A percentile compares a stretch with the other conserved stretches of the same genome.
Evolutionary conservation across 2,329 filamentous ascomycete genomes (phyloP).

Genomic region (Colletotrichum tamarilloi): DNA sequence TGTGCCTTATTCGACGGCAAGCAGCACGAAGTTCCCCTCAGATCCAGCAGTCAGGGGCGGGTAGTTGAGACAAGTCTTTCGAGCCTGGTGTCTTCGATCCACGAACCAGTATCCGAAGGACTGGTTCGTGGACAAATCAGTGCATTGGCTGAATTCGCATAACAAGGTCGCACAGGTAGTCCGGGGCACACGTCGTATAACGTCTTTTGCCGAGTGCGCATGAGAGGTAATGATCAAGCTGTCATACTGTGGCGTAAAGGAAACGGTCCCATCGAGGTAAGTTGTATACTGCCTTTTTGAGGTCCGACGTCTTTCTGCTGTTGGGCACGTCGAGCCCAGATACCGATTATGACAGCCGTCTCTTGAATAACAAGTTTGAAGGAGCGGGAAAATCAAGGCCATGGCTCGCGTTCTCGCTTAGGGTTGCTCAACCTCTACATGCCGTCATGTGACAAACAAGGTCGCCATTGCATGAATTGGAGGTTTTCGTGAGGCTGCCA

Average conservation of each 20-base stretch:
- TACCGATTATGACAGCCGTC: not conserved
- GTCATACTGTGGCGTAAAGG: not conserved
- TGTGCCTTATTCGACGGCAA: not conserved
- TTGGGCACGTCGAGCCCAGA: not conserved
- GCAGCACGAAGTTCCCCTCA: not conserved
- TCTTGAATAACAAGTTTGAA: not conserved
- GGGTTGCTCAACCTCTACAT: not conserved
- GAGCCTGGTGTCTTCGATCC: constrained; percentile 32
- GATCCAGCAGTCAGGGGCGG: constrained; percentile 15
- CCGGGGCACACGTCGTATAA: constrained; percentile 21
- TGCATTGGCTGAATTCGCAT: constrained; percentile 4
- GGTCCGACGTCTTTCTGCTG: not conserved
- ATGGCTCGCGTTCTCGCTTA: not conserved
- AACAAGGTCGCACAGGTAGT: constrained; percentile 10
- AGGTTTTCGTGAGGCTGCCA: not conserved
- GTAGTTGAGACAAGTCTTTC: constrained; percentile 22
- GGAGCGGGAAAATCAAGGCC: not conserved
- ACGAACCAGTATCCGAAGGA: constrained; percentile 12
- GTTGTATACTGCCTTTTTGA: not conserved
- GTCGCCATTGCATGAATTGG: not conserved
- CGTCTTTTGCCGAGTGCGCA: constrained; percentile 23
- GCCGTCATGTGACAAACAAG: not conserved
- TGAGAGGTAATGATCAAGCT: not conserved
- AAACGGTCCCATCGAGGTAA: not conserved
- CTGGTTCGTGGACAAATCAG: constrained; percentile 10